Evolutionary conservation across 345 rosid genomes (phyloP).

Genomic region (Hypericum perforatum): DNA sequence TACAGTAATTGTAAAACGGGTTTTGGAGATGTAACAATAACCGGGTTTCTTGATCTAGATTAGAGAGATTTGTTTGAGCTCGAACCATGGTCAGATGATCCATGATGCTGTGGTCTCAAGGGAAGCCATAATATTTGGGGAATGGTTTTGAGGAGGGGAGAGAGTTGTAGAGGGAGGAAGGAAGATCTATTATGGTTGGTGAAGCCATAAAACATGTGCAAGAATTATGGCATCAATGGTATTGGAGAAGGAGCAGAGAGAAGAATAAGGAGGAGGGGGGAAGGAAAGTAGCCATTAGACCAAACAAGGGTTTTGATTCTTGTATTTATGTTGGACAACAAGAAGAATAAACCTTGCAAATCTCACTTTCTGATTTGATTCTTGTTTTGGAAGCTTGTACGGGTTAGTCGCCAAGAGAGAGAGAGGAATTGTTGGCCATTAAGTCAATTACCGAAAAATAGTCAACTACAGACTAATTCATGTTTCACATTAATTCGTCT

Average conservation of each 20-base stretch:
- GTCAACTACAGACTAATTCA: too few species aligned
- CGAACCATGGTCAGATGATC: constrained; percentile 59
- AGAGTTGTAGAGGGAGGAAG: constrained; percentile 10
- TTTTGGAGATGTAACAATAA: background rate
- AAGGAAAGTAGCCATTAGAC: constrained; percentile 40
- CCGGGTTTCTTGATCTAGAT: constrained; percentile 9
- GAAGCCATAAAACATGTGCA: constrained; percentile 31
- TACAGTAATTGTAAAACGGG: constrained; percentile 13
- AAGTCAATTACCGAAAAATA: constrained; percentile 12
- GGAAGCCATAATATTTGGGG: background rate
- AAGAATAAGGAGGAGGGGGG: background rate
- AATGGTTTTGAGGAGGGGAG: background rate
- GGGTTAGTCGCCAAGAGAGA: constrained; percentile 35
- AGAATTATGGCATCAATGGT: constrained; percentile 18
- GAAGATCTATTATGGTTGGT: constrained; percentile 13
- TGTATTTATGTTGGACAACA: constrained; percentile 16
- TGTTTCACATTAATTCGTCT: too few species aligned
- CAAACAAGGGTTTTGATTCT: constrained; percentile 31
- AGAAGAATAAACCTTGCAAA: constrained; percentile 39
- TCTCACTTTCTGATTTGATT: constrained; percentile 82
- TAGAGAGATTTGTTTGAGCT: constrained; percentile 28
- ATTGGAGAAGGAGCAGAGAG: too few species aligned
- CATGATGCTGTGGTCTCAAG: background rate
- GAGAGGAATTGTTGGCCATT: constrained; percentile 35
- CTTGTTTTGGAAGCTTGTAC: constrained; percentile 82